Percentiles rank a stretch among this genome's conserved stretches.
Conservation (phyloP, 2,329 filamentous ascomycete genomes). For the Teratosphaeria viscida region DNA sequence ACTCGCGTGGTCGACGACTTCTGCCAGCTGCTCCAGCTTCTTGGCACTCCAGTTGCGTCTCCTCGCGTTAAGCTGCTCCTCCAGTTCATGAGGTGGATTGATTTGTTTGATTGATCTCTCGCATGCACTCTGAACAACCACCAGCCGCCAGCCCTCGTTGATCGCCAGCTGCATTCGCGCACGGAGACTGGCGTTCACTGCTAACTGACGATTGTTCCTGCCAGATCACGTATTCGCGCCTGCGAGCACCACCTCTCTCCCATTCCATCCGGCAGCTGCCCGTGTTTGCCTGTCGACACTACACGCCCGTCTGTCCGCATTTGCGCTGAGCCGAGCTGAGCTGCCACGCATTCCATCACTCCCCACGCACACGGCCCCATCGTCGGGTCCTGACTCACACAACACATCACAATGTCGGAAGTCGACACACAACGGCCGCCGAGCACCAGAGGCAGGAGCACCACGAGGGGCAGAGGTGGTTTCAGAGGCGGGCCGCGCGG, state of each 20-base stretch:
- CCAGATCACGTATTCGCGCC: not conserved
- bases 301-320: not conserved
- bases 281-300: not conserved
- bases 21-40: not conserved
- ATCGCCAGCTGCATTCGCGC: not conserved
- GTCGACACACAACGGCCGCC: conserved; percentile 66
- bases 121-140: not conserved
- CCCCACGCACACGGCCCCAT: not conserved
- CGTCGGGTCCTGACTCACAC: conserved; percentile 3
- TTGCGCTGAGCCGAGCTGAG: not conserved
- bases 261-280: no score
- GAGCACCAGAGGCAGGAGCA: conserved; percentile 79
- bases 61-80: not conserved
- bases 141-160: not conserved
- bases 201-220: not conserved
- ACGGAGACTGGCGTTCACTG: not conserved
- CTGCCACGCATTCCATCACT: not conserved
- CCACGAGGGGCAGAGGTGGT: conserved; percentile 69
- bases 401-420: conserved; percentile 68
- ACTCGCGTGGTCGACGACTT: not conserved
- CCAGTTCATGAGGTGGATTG: not conserved
- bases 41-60: not conserved
- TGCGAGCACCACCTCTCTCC: not conserved
- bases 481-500: conserved; percentile 42
- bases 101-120: not conserved